phyloP scores from a whole-genome alignment of 345 rosid species.

The Microthlaspi erraticum region DNA sequence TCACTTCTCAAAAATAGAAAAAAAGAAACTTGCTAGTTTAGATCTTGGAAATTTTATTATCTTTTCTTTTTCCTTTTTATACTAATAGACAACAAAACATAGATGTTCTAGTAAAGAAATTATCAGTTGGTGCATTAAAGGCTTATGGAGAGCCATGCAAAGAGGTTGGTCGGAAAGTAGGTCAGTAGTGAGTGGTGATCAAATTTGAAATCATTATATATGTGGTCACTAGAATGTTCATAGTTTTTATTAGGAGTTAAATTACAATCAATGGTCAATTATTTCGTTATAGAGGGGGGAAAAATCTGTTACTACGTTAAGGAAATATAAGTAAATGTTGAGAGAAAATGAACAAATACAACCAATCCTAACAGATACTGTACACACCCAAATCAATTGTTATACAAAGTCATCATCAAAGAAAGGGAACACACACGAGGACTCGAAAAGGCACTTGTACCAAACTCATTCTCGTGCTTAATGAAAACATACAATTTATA shows the following conservation, averaged over 20 bases:
- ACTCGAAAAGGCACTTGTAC: neutral
- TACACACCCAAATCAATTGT: neutral
- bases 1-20: conserved; percentile 1
- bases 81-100: neutral
- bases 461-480: neutral
- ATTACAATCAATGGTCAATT: neutral
- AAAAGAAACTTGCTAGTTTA: neutral
- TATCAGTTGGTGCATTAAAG: conserved; percentile 11
- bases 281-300: neutral
- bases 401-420: neutral
- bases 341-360: neutral
- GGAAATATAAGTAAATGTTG: neutral
- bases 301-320: neutral
- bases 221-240: conserved; percentile 23
- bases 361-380: neutral
- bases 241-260: neutral
- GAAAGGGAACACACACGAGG: neutral
- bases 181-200: conserved; percentile 32
- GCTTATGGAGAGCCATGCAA: conserved; percentile 30
- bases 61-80: neutral
- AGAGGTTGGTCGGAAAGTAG: conserved; percentile 42
- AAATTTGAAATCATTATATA: neutral
- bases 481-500: conserved; percentile 6
- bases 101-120: neutral
- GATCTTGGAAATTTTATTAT: neutral